Conservation (phyloP, 2,329 filamentous ascomycete genomes). For the Stromatinia cepivora region DNA sequence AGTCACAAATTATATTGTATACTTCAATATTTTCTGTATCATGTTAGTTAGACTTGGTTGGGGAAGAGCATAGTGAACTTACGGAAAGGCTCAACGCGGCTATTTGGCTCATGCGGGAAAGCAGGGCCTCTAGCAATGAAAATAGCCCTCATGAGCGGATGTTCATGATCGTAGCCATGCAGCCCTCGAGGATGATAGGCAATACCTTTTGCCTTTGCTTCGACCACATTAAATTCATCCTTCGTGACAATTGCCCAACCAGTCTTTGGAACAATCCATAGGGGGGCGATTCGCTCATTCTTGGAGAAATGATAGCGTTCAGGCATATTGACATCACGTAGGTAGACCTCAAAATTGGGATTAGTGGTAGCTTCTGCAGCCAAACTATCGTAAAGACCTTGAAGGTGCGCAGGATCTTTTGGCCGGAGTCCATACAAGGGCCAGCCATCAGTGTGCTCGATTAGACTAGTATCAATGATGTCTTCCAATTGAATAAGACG, state of each 20-base stretch:
- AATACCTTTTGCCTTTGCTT: constrained; percentile 62
- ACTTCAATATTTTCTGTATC: constrained; percentile 83
- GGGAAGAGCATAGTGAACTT: constrained; percentile 45
- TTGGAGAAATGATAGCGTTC: constrained; percentile 86
- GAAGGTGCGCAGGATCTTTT: constrained; percentile 65
- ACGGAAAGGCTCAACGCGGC: constrained; percentile 79
- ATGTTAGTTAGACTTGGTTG: constrained; percentile 35
- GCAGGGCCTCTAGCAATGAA: constrained; percentile 91
- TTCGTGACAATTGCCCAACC: constrained; percentile 90
- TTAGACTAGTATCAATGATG: constrained; percentile 72
- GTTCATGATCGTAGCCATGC: constrained; percentile 92
- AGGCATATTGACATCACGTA: constrained; percentile 85
- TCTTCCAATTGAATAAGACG: constrained; percentile 89
- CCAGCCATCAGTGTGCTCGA: constrained; percentile 91
- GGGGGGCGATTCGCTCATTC: constrained; percentile 85
- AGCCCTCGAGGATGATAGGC: constrained; percentile 80
- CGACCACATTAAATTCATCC: constrained; percentile 72
- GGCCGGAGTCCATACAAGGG: constrained; percentile 86
- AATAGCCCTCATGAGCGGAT: constrained; percentile 94
- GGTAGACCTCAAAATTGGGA: constrained; percentile 80
- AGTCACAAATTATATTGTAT: constrained; percentile 93
- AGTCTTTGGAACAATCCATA: constrained; percentile 91
- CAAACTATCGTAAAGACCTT: constrained; percentile 64
- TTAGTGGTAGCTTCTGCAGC: constrained; percentile 58
- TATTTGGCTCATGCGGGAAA: constrained; percentile 83